Base-by-base conservation (phyloP, 2,329 filamentous ascomycete species). In the Ascocoryne sarcoides region DNA sequence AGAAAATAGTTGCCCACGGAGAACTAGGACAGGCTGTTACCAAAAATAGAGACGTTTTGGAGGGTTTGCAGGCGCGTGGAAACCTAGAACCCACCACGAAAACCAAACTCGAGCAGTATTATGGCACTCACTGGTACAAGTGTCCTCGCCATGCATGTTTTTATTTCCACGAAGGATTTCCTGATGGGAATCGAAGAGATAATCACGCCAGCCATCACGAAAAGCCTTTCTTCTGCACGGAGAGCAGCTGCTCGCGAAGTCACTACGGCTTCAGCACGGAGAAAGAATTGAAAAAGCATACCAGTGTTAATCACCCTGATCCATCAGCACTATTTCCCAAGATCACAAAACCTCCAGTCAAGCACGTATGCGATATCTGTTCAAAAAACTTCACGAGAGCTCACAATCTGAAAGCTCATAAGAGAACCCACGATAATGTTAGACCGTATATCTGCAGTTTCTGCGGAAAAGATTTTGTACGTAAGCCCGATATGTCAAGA, bases 111-210 rank as follows among this genome's bases (percentile, higher is more conserved):
- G 14, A 39, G n/a, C 30, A 20, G 12, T 47, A 58, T 32, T 64
- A 66, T 43, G 62, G 64, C 4, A 28, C 44, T 2, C 55, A 54
- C 3, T 46, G 48, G n/a, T 65, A 57, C 55, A 65, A 64, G 47
- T 66, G 65, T 42, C 49, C 52, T 1, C 57, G 54, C 23, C 48
- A 62, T 31, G 62, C 55, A 5, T 67, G 64, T 45, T 56, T 45
- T 21, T 63, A 60, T 43, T 67, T 66, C 45, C 57, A 60, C 16
- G 53, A 65, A 37, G 65, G 65, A 0, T 68, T 67, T 45, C 36
- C 46, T 2, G 56, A 58, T 19, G 37, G 23, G 0, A 46, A 48
- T 29, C 35, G 51, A 9, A 52, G 59, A 14, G 58, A 63, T 8
- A 33, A 54, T 4, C 64, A 67, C 41, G 38, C 61, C 23, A 48